Conservation (phyloP, 2,329 filamentous ascomycete genomes). For the Alternaria atra region DNA sequence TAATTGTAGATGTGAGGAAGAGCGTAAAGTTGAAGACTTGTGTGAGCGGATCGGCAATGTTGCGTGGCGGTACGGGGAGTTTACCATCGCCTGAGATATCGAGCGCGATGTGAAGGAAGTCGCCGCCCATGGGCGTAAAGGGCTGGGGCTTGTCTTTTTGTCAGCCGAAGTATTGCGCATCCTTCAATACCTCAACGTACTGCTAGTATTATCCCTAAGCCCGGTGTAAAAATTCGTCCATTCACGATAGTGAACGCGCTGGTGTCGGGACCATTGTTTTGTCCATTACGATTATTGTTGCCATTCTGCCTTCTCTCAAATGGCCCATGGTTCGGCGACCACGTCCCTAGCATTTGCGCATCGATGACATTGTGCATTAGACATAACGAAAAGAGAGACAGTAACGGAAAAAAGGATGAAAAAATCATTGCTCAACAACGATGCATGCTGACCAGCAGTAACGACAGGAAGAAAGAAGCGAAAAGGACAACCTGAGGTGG, state of each 20-base stretch:
- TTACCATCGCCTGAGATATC: constrained; percentile 73
- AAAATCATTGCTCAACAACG: constrained; percentile 43
- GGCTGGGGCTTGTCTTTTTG: constrained; percentile 42
- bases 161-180: constrained; percentile 13
- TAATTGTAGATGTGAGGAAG: constrained; percentile 72
- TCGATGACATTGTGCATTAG: constrained; percentile 27
- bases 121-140: constrained; percentile 51
- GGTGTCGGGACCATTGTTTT: constrained; percentile 30
- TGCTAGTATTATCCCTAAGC: constrained; percentile 71
- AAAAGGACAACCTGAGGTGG: not conserved
- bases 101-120: constrained; percentile 69
- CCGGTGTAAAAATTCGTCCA: constrained; percentile 75
- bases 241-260: constrained; percentile 65
- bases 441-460: constrained; percentile 37
- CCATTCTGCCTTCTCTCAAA: constrained; percentile 30
- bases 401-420: constrained; percentile 19
- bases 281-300: constrained; percentile 30
- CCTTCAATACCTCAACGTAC: constrained; percentile 26
- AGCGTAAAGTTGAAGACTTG: constrained; percentile 71
- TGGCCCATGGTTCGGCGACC: constrained; percentile 13
- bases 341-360: constrained; percentile 43
- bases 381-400: constrained; percentile 28
- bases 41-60: constrained; percentile 61
- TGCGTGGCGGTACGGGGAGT: constrained; percentile 66
- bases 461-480: constrained; percentile 14